Evolutionary conservation across 257 asterid species (phyloP), one percentile per base, ranked within the genome.

Genomic region (Plectranthus barbatus): DNA sequence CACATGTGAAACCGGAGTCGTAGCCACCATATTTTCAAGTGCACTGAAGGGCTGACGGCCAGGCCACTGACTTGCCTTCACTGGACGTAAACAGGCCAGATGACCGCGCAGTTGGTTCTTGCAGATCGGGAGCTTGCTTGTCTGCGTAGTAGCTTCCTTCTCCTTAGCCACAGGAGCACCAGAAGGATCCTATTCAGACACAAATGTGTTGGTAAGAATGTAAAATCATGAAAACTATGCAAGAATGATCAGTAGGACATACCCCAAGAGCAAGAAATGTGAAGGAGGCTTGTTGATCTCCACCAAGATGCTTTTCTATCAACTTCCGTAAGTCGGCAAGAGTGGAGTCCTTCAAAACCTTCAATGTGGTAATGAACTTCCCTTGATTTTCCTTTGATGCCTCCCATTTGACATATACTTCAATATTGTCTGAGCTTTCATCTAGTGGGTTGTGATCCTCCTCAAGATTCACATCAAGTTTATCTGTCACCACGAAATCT

Each of bases 351-450:
- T 76, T 85, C 7, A 42, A 55, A 73, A 83, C 80, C 75, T 83
- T 90, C 49, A 87, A 41, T 13, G 78, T 74, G 37, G 96, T 76
- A 42, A 90, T 80, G 33, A 81, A 60, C 70, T 78, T 83, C 60
- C 95, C 88, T 2, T 90, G 82, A 60, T 90, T 83, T 31, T 91
- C 95, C 70, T 83, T 77, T 46, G 87, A 84, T 1, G 91, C 89
- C 68, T 88, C 95, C 96, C 96, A 88, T 73, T 91, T 86, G 72
- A 88, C 95, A 7, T 83, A 69, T 0, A 87, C 86, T 66, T 82
- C 87, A 39, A 81, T 33, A 54, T 63, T 74, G 52, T 46, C 36
- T 42, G 51, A 42, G 12, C 39, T 50, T 62, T 70, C 85, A 46
- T 66, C 71, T 20, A 47, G 47, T 0, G 77, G 74, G 5, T 74